These are phyloP conservation scores for Aureobasidium zeae DNA, from an alignment of 2,329 filamentous ascomycete species.

Conservation along the genomic window DNA sequence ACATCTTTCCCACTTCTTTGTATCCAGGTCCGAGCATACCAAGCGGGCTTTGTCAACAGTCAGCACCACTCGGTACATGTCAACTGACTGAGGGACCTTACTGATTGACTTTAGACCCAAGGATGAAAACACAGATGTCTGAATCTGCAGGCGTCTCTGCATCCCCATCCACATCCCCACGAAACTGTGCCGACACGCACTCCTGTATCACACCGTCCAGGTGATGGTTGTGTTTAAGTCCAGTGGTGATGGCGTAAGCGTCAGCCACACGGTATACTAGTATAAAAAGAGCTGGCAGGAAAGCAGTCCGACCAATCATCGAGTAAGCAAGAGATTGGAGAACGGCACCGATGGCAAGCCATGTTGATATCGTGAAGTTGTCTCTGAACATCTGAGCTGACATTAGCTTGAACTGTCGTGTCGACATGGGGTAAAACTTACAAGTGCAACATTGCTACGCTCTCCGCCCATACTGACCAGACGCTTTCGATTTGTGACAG, in stretches of 20 bases:
- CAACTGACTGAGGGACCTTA: too few relatives aligned
- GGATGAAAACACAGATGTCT: constrained; percentile 32
- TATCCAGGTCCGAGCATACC: constrained; percentile 41
- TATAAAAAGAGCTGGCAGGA: constrained; percentile 28
- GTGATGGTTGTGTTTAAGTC: constrained; percentile 32
- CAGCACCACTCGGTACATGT: not conserved
- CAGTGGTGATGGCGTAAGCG: constrained; percentile 27
- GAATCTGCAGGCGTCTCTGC: constrained; percentile 25
- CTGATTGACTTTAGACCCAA: constrained; percentile 32
- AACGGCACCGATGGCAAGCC: constrained; percentile 34
- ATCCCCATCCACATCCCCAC: constrained; percentile 28
- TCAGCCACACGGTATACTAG: constrained; percentile 29
- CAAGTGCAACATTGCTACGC: too few relatives aligned
- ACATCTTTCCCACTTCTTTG: constrained; percentile 32
- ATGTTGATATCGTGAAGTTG: constrained; percentile 33
- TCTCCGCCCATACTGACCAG: too few relatives aligned
- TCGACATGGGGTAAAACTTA: too few relatives aligned
- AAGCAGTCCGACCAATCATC: constrained; percentile 28
- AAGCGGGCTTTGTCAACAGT: constrained; percentile 31
- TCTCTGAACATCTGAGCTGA: constrained; percentile 30
- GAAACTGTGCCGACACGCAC: constrained; percentile 33
- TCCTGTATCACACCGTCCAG: constrained; percentile 28
- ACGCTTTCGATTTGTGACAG: too few relatives aligned
- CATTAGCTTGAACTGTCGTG: too few relatives aligned
- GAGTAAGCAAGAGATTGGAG: constrained; percentile 32